phyloP scores from a whole-genome alignment of 139 green algal genomes.

The Coccomyxa sp. region DNA sequence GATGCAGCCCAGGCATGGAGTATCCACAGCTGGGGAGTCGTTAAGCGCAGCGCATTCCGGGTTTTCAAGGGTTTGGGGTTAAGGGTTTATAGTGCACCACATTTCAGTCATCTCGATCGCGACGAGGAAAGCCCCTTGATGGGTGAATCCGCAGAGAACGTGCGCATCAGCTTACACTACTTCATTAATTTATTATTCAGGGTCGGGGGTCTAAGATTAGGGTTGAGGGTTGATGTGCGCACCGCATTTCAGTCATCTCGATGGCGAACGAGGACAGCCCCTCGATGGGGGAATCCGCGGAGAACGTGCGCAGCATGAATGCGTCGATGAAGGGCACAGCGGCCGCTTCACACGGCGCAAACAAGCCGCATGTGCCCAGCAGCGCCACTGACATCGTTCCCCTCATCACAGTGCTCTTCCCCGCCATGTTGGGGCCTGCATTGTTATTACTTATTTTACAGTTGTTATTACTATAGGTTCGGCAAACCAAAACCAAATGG shows the following conservation, averaged over 20 bases:
- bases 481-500: not conserved
- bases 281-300: constrained; percentile 76
- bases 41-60: no score
- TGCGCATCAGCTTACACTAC: no score
- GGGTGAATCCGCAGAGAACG: constrained; percentile 75
- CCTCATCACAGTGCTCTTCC: constrained; percentile 89
- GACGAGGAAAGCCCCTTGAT: constrained; percentile 75
- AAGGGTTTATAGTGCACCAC: no score
- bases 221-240: no score
- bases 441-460: not conserved
- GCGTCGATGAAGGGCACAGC: constrained; percentile 60
- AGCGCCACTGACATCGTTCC: constrained; percentile 62
- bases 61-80: no score
- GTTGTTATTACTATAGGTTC: no score
- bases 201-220: not conserved
- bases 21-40: no score
- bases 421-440: constrained; percentile 87
- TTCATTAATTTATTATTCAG: no score
- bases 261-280: constrained; percentile 76
- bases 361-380: constrained; percentile 78
- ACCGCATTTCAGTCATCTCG: constrained; percentile 78
- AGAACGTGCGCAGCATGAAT: constrained; percentile 79
- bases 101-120: constrained; percentile 82
- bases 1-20: no score
- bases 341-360: constrained; percentile 40